Base-by-base conservation (phyloP, 2,329 filamentous ascomycete genomes). In the Hypoxylon sp. region DNA sequence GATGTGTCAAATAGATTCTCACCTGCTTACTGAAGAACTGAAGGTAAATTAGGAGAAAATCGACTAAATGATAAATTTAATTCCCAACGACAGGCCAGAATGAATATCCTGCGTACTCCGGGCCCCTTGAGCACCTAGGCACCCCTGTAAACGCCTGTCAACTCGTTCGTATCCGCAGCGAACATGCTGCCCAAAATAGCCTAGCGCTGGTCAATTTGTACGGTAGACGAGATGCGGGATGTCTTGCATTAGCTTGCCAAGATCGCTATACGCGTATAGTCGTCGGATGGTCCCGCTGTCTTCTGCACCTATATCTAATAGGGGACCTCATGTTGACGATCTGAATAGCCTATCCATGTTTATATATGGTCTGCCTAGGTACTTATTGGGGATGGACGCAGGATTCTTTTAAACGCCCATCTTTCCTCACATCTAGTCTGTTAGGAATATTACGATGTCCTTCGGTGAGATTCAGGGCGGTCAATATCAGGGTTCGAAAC, bases 211-310 rank as follows among this genome's bases (percentile, higher is more conserved):
- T 34, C n/a, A 23, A 48, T 38, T 36, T 32, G n/a, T 9, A n/a
- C n/a, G n/a, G n/a, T n/a, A 36, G 19, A 32, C n/a, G 34, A 43
- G 14, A n/a, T 60, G 25, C 56, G 17, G n/a, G 46, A 25, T 51
- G 46, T 43, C 57, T 19, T 43, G 46, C 30, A 60, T 60, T 51
- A 30, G 25, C 48, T 36, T 7, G 34, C 46, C 48, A 43, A 60
- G 19, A 43, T 3, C n/a, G 23, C 10, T 46, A 36, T 53, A 28
- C 49, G 17, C 25, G 49, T 60, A 36, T 19, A 48, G 30, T 7
- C 13, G n/a, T 28, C 58, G 25, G 41, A 38, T 32, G 41, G 43
- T 60, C 34, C 23, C 25, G 17, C 34, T 25, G 21, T 9, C 13
- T 30, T 41, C 17, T 43, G 17, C 17, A 43, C 17, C 17, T 43